Base-by-base conservation (phyloP, 2,329 filamentous ascomycete species). In the Colletotrichum truncatum region DNA sequence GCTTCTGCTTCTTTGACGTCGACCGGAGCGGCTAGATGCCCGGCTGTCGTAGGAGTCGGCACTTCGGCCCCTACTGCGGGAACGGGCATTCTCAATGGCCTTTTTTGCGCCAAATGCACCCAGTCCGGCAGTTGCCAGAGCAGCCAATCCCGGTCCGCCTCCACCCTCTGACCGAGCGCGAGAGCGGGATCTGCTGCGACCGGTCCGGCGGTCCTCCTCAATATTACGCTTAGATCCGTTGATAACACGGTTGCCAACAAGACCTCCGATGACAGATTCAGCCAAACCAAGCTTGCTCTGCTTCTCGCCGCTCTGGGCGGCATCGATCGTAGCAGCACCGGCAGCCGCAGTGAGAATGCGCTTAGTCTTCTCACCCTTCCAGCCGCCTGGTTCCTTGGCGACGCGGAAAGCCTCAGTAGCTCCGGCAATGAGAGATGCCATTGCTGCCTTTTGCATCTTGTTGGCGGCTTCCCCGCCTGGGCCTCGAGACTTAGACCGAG, bases 391-490 rank as follows among this genome's bases (percentile, higher is more conserved):
- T 68, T 96, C 92, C 73, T 95, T 97, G 75, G 94, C 90, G 61
- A 94, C 90, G 67, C 93, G 91, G 84, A 97, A 97, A 41, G 95
- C 95, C 78, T 98, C 94, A 58, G 94, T 92, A 39, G 94, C 95
- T 72, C 94, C 95, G 28, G 95, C 94, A 48, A 97, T 87, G 38
- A 98, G 84, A 18, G 94, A 96, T 32, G 95, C 94, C 82, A 96
- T 95, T 75, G 94, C 93, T 32, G 94, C 94, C 79, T 97, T 93
- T 70, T 94, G 89, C 48, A 93, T 87, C 71, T 92, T 92, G 71
- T 82, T 84, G 34, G 82, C 78, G 28, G 73, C 76, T 41, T 76
- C 73, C 54, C 83, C 80, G 39, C 82, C 84, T 62, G 82, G 68
- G 67, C 82, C 82, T 61, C 84, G 81, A 43, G 85, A 83, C 59